Evolutionary conservation across 352 stramenopile species (phyloP), one percentile per base, ranked within the genome.

Genomic region (Pythium scleroteichum): DNA sequence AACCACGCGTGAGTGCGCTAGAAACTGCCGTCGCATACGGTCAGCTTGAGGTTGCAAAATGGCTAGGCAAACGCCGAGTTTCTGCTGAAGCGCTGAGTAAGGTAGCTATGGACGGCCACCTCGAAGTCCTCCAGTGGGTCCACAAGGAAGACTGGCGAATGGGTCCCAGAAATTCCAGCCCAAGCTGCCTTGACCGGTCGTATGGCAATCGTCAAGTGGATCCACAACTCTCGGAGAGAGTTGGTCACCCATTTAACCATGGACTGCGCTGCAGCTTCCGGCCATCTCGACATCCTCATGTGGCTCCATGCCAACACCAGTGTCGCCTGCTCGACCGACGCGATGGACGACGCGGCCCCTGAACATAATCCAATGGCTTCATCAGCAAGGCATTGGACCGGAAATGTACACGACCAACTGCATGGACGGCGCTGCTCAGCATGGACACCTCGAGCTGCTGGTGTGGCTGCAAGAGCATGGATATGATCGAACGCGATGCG

Each of bases 121-220:
- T 70, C 3, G 35, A 50, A 4, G 14, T 66, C 3, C 19, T 70
- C 3, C 16, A 47, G 40, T 69, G 60, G 53, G 52, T 67, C 14
- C 59, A 62, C 13, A 35, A 56, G 3, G 16, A 67, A 26, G 52
- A 62, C 33, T 57, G 56, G 62, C 10, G 32, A 55, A 10, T 64
- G 58, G 49, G 60, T 53, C 16, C 13, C 14, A 13, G 14, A 47
- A 22, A 17, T 67, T 1, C 16, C 54, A 13, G 33, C 52, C 7
- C 47, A 46, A 22, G 51, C 59, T 24, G 59, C 59, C 4, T 0
- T 35, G 20, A 35, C 35, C 4, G 55, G 55, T 8, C 38, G 32
- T 5, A 26, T 56, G 6, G 10, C 19, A 17, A 39, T 64, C 9
- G 44, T 61, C 22, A 26, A 53, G 29, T 61, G 53, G 53, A 19